A percentile compares a stretch with the other conserved stretches of the same genome.
Evolutionary conservation across 2,329 filamentous ascomycete species (phyloP).

Genomic region (Fusarium circinatum): DNA sequence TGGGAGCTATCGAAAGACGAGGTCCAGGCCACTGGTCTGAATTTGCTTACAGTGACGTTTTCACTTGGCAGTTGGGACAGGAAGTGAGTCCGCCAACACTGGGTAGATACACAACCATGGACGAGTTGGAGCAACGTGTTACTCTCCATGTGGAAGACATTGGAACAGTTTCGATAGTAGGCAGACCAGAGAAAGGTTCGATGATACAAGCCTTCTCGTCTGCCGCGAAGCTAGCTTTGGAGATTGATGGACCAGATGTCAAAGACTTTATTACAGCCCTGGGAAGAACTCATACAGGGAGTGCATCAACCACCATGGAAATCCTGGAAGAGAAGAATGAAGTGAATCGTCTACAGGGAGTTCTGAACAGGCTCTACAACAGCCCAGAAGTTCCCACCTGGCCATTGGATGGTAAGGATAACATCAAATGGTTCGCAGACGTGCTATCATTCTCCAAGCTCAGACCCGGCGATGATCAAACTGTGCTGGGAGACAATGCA

Average conservation of each 20-base stretch:
- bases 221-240: not conserved
- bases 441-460: not conserved
- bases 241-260: not conserved
- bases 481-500: not conserved
- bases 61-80: not conserved
- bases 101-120: rapidly evolving
- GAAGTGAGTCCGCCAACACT: not conserved
- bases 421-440: not conserved
- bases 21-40: not conserved
- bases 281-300: not conserved
- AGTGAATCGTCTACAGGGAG: not conserved
- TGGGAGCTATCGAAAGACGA: not conserved
- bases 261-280: not conserved
- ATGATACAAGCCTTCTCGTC: not conserved
- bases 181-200: not conserved
- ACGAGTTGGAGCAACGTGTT: not conserved
- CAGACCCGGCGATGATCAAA: not conserved
- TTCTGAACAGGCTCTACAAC: not conserved
- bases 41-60: not conserved
- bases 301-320: not conserved
- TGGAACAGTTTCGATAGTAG: not conserved
- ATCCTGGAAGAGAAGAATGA: not conserved
- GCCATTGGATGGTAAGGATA: not conserved
- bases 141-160: not conserved
- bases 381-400: not conserved